Percentiles rank a stretch among this genome's conserved stretches.
phyloP scores from a whole-genome alignment of 1,139 yeast species.

The Suhomyces taliae region DNA sequence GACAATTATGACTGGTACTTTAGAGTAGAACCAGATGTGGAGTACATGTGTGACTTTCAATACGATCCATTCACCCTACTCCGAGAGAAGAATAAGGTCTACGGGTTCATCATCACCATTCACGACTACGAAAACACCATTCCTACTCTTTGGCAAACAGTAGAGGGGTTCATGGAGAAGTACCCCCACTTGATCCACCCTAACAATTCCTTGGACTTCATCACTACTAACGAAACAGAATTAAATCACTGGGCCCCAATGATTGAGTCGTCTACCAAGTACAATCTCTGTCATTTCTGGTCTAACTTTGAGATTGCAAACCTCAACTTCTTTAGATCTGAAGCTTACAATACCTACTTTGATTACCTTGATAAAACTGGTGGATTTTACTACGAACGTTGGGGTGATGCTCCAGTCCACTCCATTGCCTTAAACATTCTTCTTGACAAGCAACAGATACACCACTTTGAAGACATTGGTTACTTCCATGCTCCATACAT shows the following conservation, averaged over 20 bases:
- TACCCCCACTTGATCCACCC: conserved; percentile 67
- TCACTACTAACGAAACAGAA: conserved; percentile 59
- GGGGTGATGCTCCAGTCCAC: conserved; percentile 99
- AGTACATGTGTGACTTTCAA: conserved; percentile 50
- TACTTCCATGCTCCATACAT: conserved; percentile 81
- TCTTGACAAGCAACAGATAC: conserved; percentile 66
- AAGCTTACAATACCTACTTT: conserved; percentile 68
- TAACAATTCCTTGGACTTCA: conserved; percentile 66
- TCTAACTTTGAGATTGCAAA: conserved; percentile 89
- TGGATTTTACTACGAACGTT: conserved; percentile 87
- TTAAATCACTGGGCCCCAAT: conserved; percentile 24
- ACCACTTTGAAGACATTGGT: conserved; percentile 90
- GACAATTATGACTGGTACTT: conserved; percentile 46
- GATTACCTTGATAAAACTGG: conserved; percentile 68
- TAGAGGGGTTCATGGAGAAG: conserved; percentile 59
- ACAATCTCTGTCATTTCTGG: conserved; percentile 94
- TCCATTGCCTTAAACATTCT: conserved; percentile 71
- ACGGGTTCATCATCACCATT: conserved; percentile 47
- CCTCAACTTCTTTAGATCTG: conserved; percentile 74
- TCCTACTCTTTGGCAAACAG: conserved; percentile 78
- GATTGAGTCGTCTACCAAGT: conserved; percentile 44
- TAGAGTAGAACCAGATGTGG: conserved; percentile 49
- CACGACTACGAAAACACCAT: conserved; percentile 49
- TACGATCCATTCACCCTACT: conserved; percentile 46
- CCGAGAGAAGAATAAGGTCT: conserved; percentile 35